phyloP scores from a whole-genome alignment of 148 eudicot genomes.

The Cornus controversa region DNA sequence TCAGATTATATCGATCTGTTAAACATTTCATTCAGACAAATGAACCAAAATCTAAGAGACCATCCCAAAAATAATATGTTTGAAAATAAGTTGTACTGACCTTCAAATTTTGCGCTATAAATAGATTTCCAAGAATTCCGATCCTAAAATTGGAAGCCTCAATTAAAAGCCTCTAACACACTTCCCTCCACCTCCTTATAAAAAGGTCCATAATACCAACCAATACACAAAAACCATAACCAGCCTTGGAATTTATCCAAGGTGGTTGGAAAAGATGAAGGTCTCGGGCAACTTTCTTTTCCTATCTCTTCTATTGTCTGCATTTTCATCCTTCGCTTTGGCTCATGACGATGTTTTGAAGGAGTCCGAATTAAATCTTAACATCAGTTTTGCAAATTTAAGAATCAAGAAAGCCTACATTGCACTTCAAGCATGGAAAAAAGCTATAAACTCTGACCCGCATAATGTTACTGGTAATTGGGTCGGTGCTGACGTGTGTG shows the following conservation, averaged over 20 bases:
- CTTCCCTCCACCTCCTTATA: not conserved
- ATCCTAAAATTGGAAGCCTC: not conserved
- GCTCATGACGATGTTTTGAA: constrained; percentile 5
- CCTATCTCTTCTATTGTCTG: constrained; percentile 19
- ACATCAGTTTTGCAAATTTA: constrained; percentile 33
- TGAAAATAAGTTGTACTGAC: too few relatives aligned
- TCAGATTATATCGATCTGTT: too few relatives aligned
- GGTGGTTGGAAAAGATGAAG: constrained; percentile 12
- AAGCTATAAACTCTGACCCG: constrained; percentile 64
- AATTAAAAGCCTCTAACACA: too few relatives aligned
- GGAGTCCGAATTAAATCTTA: constrained; percentile 1
- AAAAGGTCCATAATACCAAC: too few relatives aligned
- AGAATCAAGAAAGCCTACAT: constrained; percentile 58
- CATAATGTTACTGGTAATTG: constrained; percentile 40
- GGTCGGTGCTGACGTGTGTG: constrained; percentile 69
- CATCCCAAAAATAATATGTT: too few relatives aligned
- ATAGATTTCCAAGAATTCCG: not conserved
- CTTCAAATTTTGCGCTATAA: too few relatives aligned
- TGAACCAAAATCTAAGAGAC: too few relatives aligned
- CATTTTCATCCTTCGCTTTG: not conserved
- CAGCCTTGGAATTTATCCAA: constrained; percentile 25
- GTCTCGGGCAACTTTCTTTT: constrained; percentile 27
- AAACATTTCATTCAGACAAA: too few relatives aligned
- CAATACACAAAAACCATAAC: too few relatives aligned
- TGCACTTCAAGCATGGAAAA: constrained; percentile 70